A percentile compares a stretch with the other conserved stretches of the same genome.
These are phyloP conservation scores for Lyophyllum atratum DNA, from an alignment of 768 basidiomycete genomes.

Conservation along the genomic window DNA sequence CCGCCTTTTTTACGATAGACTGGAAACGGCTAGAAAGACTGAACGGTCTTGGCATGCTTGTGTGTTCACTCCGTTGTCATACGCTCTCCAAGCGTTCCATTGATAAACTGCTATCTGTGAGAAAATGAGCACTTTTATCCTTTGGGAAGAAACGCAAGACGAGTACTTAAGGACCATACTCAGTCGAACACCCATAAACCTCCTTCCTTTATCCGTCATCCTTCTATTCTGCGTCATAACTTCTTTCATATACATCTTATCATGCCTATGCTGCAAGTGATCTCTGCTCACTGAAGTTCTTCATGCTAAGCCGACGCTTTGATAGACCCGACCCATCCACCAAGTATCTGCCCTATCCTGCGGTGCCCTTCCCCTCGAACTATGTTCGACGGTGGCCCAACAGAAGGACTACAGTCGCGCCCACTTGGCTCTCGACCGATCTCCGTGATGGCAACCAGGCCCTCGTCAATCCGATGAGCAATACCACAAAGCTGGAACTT, in stretches of 20 bases:
- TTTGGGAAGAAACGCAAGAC: background rate
- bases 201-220: background rate
- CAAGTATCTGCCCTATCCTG: conserved; percentile 72
- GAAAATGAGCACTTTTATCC: background rate
- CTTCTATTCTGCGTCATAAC: background rate
- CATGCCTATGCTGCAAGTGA: conserved; percentile 52
- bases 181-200: background rate
- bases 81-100: background rate
- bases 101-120: background rate
- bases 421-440: conserved; percentile 84
- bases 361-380: conserved; percentile 48
- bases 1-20: background rate
- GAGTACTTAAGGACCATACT: conserved; percentile 9
- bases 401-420: conserved; percentile 57
- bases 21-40: background rate
- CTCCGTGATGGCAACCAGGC: conserved; percentile 85
- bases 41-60: conserved; percentile 5
- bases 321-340: conserved; percentile 62
- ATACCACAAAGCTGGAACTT: conserved; percentile 56
- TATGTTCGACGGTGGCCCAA: conserved; percentile 74
- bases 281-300: background rate
- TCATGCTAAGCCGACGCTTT: conserved; percentile 3
- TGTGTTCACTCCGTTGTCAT: background rate
- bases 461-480: conserved; percentile 83
- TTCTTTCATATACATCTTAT: background rate